Conservation (phyloP, 768 basidiomycete genomes). For the Boletus barrowsii region DNA sequence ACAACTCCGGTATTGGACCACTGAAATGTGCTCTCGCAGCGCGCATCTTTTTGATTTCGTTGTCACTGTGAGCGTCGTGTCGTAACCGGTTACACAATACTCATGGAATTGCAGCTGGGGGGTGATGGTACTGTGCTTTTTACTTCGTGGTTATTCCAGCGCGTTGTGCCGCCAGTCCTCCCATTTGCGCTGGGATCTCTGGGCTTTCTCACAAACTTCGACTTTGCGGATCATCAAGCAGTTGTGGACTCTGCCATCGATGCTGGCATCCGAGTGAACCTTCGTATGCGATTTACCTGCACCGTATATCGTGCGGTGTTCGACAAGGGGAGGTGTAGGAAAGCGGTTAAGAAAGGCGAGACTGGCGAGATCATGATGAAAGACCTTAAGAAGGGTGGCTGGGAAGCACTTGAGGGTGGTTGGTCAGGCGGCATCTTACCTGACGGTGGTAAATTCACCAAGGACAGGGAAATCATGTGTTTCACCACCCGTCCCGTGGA, state of each 20-base stretch:
- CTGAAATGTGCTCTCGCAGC: constrained; percentile 87
- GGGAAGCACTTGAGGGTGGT: constrained; percentile 93
- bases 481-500: constrained; percentile 93
- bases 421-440: constrained; percentile 45
- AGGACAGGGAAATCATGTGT: constrained; percentile 98
- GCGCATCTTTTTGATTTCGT: constrained; percentile 98
- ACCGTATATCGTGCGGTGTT: constrained; percentile 93
- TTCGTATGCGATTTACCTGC: constrained; percentile 99
- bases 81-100: not conserved
- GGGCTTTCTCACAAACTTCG: constrained; percentile 96
- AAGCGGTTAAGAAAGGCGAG: constrained; percentile 88
- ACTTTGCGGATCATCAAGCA: constrained; percentile 80
- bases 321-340: constrained; percentile 62
- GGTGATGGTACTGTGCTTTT: constrained; percentile 98
- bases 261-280: constrained; percentile 91
- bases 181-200: constrained; percentile 96
- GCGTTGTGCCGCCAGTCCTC: constrained; percentile 96
- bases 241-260: constrained; percentile 89
- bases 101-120: constrained; percentile 63
- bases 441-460: constrained; percentile 48
- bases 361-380: constrained; percentile 98
- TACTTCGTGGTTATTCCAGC: constrained; percentile 98
- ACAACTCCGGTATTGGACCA: constrained; percentile 96
- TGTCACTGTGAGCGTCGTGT: constrained; percentile 68
- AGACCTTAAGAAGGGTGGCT: constrained; percentile 84